These are phyloP conservation scores for Beta macrorhiza DNA, from an alignment of 179 eudicot species.

Conservation along the genomic window DNA sequence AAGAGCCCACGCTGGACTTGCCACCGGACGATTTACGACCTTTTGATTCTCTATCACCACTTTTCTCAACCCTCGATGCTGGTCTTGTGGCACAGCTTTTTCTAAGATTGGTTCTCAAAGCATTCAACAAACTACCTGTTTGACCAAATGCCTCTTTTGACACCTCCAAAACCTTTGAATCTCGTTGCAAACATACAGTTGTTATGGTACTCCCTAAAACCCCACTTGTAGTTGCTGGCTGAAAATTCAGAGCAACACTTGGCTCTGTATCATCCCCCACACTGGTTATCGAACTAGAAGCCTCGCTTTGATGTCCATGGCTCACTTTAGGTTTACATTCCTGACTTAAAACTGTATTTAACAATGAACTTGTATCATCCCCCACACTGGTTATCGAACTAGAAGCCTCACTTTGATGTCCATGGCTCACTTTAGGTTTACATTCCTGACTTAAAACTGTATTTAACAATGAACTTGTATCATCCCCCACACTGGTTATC, in stretches of 20 bases:
- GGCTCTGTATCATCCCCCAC: slow-evolving; percentile 16
- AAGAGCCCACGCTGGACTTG: slow-evolving; percentile 57
- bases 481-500: too few species aligned
- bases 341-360: slow-evolving; percentile 24
- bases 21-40: slow-evolving; percentile 44
- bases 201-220: slow-evolving; percentile 36
- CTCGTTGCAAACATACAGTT: slow-evolving; percentile 25
- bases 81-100: slow-evolving; percentile 56
- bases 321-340: slow-evolving; percentile 21
- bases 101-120: slow-evolving; percentile 42
- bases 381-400: slow-evolving; percentile 25
- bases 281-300: slow-evolving; percentile 25
- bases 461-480: background rate
- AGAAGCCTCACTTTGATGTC: slow-evolving; percentile 19
- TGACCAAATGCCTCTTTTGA: slow-evolving; percentile 19
- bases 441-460: slow-evolving; percentile 24
- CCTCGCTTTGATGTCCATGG: slow-evolving; percentile 20
- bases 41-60: slow-evolving; percentile 34
- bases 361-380: slow-evolving; percentile 9
- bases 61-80: slow-evolving; percentile 41
- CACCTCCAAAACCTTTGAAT: slow-evolving; percentile 2
- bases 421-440: slow-evolving; percentile 20
- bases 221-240: slow-evolving; percentile 25
- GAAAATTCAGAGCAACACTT: slow-evolving; percentile 25
- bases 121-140: slow-evolving; percentile 38